A percentile compares a stretch with the other conserved stretches of the same genome.
Evolutionary conservation across 139 green algal genomes (phyloP).

Genomic region (Tetradesmus obliquus): DNA sequence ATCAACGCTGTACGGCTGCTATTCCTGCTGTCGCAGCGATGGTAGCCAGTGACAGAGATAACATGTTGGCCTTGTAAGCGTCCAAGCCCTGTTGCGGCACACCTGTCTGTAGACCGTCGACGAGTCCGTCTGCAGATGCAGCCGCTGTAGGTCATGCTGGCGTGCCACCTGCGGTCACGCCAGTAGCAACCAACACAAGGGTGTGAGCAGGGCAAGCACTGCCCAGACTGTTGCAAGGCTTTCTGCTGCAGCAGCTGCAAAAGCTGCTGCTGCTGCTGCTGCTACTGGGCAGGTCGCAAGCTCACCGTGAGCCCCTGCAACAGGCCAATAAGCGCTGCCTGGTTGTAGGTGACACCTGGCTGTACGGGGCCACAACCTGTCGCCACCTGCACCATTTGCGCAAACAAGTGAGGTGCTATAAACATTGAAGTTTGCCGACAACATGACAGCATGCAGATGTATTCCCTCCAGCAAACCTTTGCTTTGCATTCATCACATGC

Average conservation of each 20-base stretch:
- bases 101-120: background rate
- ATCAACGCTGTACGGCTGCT: background rate
- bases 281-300: background rate
- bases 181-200: background rate
- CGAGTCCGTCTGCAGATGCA: background rate
- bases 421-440: no score
- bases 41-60: background rate
- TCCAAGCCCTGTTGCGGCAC: background rate
- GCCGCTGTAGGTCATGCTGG: background rate
- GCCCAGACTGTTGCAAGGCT: background rate
- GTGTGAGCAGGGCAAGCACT: background rate
- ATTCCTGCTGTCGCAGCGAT: background rate
- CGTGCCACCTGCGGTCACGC: background rate
- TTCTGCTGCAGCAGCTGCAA: background rate
- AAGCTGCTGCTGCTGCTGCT: background rate
- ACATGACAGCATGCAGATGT: background rate
- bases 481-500: no score
- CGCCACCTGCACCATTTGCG: background rate
- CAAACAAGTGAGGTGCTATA: background rate
- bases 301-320: background rate
- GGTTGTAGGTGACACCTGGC: background rate
- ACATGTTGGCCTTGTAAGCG: background rate
- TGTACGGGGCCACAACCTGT: constrained; percentile 6
- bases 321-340: background rate
- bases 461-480: no score